phyloP scores from a whole-genome alignment of 352 stramenopile genomes.

The Pelagophyceae sp. region DNA sequence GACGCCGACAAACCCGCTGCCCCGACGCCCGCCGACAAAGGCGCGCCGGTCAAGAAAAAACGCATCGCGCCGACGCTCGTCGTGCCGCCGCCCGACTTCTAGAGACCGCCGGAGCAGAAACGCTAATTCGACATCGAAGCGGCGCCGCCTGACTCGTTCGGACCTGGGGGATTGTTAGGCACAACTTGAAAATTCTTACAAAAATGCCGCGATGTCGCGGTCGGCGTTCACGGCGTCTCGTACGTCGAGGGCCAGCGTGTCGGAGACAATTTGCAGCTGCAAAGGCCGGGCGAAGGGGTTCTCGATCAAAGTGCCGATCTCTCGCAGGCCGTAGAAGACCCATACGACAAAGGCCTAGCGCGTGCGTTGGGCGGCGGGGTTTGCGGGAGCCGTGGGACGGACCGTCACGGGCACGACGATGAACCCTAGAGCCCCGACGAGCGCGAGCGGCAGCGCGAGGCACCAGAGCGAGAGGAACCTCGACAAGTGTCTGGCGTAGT shows the following conservation, averaged over 20 bases:
- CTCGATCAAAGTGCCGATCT: constrained; percentile 68
- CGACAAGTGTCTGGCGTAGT: constrained; percentile 63
- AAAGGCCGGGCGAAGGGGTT: constrained; percentile 49
- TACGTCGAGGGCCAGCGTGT: constrained; percentile 11
- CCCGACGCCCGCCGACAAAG: background rate
- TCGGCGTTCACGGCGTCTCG: background rate
- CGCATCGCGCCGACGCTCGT: constrained; percentile 2
- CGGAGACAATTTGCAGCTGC: constrained; percentile 4
- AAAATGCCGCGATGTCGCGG: too few species aligned
- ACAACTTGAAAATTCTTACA: too few species aligned
- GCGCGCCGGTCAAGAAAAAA: background rate
- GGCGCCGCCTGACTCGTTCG: too few species aligned
- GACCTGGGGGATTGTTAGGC: too few species aligned
- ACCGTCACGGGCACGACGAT: constrained; percentile 47
- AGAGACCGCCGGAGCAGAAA: too few species aligned
- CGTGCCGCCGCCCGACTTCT: background rate
- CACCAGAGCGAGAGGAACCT: constrained; percentile 62
- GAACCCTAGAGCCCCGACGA: constrained; percentile 53
- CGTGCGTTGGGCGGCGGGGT: too few species aligned
- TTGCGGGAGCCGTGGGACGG: too few species aligned
- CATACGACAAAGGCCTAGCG: constrained; percentile 58
- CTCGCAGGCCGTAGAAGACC: constrained; percentile 66
- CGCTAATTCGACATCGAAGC: too few species aligned
- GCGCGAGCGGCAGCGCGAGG: constrained; percentile 57
- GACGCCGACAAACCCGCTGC: background rate